Conservation (phyloP, 148 eudicot species). For the Nepenthes mirabilis region DNA sequence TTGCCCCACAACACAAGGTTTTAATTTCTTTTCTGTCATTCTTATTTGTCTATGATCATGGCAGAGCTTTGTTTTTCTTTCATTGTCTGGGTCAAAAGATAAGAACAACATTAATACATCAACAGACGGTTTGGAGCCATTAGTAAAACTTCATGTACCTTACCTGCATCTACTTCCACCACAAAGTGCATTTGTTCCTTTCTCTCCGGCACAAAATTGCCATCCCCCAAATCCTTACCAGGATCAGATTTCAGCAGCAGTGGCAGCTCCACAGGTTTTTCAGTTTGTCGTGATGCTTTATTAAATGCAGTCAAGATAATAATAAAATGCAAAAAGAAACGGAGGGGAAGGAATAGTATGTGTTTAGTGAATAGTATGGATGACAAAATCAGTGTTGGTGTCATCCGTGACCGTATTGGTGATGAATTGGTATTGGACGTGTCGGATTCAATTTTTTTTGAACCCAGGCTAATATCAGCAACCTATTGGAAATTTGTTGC, state of each 20-base stretch:
- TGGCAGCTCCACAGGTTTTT: slow-evolving; percentile 7
- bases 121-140: slow-evolving; percentile 11
- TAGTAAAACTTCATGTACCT: slow-evolving; percentile 13
- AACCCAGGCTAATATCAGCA: too few relatives aligned
- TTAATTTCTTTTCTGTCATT: neutral
- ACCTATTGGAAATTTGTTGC: too few relatives aligned
- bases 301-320: neutral
- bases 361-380: too few relatives aligned
- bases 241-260: slow-evolving; percentile 21
- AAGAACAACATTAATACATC: slow-evolving; percentile 7
- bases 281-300: neutral
- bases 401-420: too few relatives aligned
- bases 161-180: slow-evolving; percentile 22
- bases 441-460: too few relatives aligned
- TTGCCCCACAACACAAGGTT: neutral
- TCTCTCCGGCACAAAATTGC: slow-evolving; percentile 19
- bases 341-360: too few relatives aligned
- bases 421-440: too few relatives aligned
- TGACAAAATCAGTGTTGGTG: too few relatives aligned
- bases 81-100: slow-evolving; percentile 28
- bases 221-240: slow-evolving; percentile 17
- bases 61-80: slow-evolving; percentile 46
- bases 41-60: slow-evolving; percentile 7
- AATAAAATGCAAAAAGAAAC: neutral
- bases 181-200: slow-evolving; percentile 11